Base-by-base conservation (phyloP, 1,139 yeast species). In the Saccharomyces pastorianus region DNA sequence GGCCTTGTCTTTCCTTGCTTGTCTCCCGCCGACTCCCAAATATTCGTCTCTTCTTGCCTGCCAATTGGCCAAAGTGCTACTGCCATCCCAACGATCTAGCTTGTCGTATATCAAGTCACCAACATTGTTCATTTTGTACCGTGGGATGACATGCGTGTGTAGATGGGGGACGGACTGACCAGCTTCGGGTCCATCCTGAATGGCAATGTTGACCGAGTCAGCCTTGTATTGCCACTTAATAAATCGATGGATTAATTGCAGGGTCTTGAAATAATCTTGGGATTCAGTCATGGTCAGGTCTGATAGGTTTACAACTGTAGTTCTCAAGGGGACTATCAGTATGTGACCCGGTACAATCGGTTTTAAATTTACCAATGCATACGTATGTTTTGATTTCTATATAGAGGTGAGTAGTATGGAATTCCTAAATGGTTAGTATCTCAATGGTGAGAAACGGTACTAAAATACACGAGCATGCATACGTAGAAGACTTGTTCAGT, bases 81-180 rank as follows among this genome's bases (percentile, higher is more conserved):
- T 75, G 55, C 78, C 59, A 55, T 78, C 78, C 58, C 76, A 76
- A 46, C 74, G 76, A 59, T 88, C 91, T 52, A 93, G 68, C 61
- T 75, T 72, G 7, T 71, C 72, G 68, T 91, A 88, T 38, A 93
- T 78, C 47, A 78, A 81, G 65, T 89, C 96, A 1, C 88, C 90
- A 58, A 80, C 77, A 42, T 83, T 86, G 61, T 86, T 85, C 8
- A 72, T 68, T 53, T 76, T 74, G 64, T 78, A 82, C 47, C 99
- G 75, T 3, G 99, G 99, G 34, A 93, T 89, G 17, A 93, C 72
- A 68, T 93, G 99, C 34, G 96, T 85, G 68, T 93, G 99, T 27
- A 93, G 77, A 70, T 93, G 99, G 2, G 96, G 96, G 1, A 93
- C 84, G 20, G 93, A 82, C 67, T 93, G 99, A 3, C 99, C 99